These are phyloP conservation scores for Plectosphaerella cucumerina DNA, from an alignment of 2,329 filamentous ascomycete genomes.

Conservation along the genomic window DNA sequence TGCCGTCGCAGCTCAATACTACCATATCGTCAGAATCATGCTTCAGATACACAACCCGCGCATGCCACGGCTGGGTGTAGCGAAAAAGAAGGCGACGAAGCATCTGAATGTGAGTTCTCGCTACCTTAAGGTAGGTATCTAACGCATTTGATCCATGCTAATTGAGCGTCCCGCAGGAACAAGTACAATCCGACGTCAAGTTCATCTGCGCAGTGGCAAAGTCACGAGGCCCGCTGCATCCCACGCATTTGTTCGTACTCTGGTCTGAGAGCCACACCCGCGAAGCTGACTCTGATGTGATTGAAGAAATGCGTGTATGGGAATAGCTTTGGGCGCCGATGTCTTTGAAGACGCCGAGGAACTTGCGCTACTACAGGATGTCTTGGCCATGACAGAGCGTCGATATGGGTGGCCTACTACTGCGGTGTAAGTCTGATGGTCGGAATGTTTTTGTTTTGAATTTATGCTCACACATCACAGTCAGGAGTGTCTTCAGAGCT, in stretches of 20 bases:
- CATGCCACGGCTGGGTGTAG: constrained; percentile 16
- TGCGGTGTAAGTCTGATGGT: background rate
- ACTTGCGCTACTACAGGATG: background rate
- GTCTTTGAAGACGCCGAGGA: background rate
- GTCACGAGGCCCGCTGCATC: constrained; percentile 12
- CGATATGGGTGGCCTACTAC: background rate
- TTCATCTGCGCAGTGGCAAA: constrained; percentile 21
- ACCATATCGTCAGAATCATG: constrained; percentile 21
- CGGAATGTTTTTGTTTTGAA: background rate
- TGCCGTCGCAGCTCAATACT: constrained; percentile 20
- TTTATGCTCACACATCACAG: background rate
- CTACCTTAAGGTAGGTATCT: too few species aligned
- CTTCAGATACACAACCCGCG: constrained; percentile 18
- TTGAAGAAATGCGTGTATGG: background rate
- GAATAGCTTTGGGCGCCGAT: background rate
- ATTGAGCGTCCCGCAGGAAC: constrained; percentile 9
- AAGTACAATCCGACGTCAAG: constrained; percentile 16
- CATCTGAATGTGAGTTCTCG: background rate
- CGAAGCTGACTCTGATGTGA: background rate
- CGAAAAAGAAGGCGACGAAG: constrained; percentile 6
- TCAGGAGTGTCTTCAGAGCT: background rate
- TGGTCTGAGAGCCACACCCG: too few species aligned
- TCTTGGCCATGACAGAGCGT: background rate
- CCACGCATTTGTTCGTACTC: constrained; percentile 16
- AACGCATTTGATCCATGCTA: background rate